A percentile compares a stretch with the other conserved stretches of the same genome.
phyloP scores from a whole-genome alignment of 2,329 filamentous ascomycete genomes.

The Lasiodiplodia sp. region DNA sequence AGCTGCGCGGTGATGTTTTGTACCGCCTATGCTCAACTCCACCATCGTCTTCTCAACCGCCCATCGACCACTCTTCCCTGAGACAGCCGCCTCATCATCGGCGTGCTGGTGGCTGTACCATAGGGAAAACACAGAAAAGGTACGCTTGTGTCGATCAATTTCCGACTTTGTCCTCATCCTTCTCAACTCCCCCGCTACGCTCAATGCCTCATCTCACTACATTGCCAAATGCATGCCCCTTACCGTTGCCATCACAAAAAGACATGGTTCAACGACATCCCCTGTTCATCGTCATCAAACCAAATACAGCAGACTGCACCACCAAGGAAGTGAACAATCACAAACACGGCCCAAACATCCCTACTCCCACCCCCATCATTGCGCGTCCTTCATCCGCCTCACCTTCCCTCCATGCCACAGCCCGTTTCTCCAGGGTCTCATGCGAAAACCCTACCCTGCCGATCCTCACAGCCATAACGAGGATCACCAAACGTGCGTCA shows the following conservation, averaged over 20 bases:
- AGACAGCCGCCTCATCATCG: not conserved
- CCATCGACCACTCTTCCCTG: too few species aligned
- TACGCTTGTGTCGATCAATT: slow-evolving; percentile 6
- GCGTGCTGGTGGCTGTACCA: not conserved
- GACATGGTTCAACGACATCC: not conserved
- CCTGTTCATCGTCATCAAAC: not conserved
- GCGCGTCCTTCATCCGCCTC: slow-evolving; percentile 3
- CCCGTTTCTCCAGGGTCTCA: not conserved
- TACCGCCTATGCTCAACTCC: not conserved
- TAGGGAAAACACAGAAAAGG: not conserved
- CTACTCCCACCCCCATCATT: not conserved
- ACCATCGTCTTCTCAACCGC: not conserved
- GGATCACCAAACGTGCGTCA: slow-evolving; percentile 9
- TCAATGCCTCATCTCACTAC: not conserved
- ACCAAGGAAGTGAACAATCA: not conserved
- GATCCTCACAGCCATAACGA: not conserved
- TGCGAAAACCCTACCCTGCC: not conserved
- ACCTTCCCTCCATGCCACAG: slow-evolving; percentile 1
- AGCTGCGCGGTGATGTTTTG: not conserved
- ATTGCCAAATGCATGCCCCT: not conserved
- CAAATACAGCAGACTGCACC: not conserved
- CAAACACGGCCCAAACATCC: not conserved
- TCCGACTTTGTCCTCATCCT: not conserved
- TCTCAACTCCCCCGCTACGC: not conserved
- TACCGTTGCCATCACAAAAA: slow-evolving; percentile 1